Conservation (phyloP, 2,329 filamentous ascomycete genomes). For the Colletotrichum tropicale region DNA sequence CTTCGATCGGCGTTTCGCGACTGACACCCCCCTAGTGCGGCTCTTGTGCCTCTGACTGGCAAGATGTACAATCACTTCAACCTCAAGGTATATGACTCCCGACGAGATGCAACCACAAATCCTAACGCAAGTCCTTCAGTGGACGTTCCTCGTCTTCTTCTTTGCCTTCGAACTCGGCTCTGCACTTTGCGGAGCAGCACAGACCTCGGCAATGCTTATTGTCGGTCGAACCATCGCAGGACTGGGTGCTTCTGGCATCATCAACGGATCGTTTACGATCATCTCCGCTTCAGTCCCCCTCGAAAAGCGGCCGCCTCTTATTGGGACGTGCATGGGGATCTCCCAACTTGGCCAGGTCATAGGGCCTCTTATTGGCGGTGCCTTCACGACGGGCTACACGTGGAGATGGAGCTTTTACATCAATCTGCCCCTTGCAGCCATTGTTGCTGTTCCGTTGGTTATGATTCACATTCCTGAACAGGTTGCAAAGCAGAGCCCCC, state of each 20-base stretch:
- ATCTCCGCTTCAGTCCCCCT: background rate
- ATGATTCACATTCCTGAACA: conserved; percentile 43
- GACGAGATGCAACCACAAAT: accelerated
- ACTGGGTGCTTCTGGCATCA: background rate
- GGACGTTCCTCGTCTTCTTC: conserved; percentile 30
- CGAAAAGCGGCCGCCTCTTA: conserved; percentile 25
- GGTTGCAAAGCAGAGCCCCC: background rate
- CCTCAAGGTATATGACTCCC: background rate
- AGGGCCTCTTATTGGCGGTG: conserved; percentile 46
- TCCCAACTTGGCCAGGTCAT: conserved; percentile 40
- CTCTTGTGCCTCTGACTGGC: background rate
- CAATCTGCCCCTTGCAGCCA: conserved; percentile 48
- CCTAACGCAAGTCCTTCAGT: conserved; percentile 18
- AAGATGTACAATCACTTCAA: background rate
- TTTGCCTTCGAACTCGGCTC: conserved; percentile 30
- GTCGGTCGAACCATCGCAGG: background rate
- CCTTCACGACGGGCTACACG: conserved; percentile 39
- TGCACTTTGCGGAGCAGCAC: background rate
- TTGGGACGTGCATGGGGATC: conserved; percentile 21
- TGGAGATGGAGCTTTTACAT: conserved; percentile 56
- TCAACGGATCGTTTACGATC: conserved; percentile 34
- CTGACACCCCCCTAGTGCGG: background rate
- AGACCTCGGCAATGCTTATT: background rate
- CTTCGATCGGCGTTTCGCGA: background rate
- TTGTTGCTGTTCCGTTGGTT: conserved; percentile 35